Evolutionary conservation across 1,284 basidiomycete genomes (phyloP), one percentile per base, ranked within the genome.

Genomic region (Fomitopsis schrenkii): DNA sequence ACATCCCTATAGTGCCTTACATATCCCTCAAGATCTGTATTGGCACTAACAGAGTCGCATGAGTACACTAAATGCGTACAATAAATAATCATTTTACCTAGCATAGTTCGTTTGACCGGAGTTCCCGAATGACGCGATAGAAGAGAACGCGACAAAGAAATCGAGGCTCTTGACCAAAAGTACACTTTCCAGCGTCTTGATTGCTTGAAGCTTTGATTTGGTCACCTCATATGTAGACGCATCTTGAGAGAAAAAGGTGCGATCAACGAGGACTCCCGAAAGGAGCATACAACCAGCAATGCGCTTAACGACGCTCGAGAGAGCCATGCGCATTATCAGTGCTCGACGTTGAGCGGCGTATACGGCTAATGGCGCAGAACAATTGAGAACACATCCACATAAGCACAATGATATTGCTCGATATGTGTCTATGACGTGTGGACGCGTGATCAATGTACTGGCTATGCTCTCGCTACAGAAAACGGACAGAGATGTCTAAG

Each of bases 41-140:
- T 76, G 2, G 75, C 76, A 48, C 77, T 79, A 22, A 6, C 8
- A 14, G 30, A 22, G 4, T 15, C 5, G 40, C 22, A 22, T 22
- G 55, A 55, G 46, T 19, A 17, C 1, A 3, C 6, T 28, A 52
- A 1, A 1, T 22, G 12, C 48, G 46, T 1, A 50, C 46, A 59
- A 26, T 2, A 41, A 52, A 2, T 5, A 41, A 14, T 33, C 35
- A 59, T 61, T 59, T 41, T 35, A 78, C 76, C 69, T 68, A 7
- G 72, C 68, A 66, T 80, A 79, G 58, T 77, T 78, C 0, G 77
- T 73, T 63, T 80, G 79, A 0, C 78, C 78, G n/a, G 70, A 64
- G 62, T 70, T 76, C 6, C 79, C 79, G 54, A 78, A 72, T 2
- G 68, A 70, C 2, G 74, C 65, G 2, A 77, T 68, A 0, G 76